A percentile compares a stretch with the other conserved stretches of the same genome.
phyloP scores from a whole-genome alignment of 208 protist species.

The Leishmania tropica region DNA sequence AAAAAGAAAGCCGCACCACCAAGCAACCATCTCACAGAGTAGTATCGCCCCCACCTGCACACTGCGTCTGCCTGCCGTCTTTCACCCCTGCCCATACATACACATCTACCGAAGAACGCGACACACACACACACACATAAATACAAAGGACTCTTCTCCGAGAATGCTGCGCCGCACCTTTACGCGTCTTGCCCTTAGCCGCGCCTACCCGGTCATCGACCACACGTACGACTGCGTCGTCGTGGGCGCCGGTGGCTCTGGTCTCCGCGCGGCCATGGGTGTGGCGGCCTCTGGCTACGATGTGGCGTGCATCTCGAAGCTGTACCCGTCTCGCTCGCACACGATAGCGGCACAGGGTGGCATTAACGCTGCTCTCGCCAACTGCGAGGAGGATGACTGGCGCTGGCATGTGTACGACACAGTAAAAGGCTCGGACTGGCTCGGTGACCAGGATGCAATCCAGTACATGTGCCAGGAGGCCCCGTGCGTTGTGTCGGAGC shows the following conservation, averaged over 20 bases:
- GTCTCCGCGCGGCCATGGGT: slow-evolving; percentile 97
- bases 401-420: slow-evolving; percentile 99
- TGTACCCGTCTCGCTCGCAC: slow-evolving; percentile 99
- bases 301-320: slow-evolving; percentile 98
- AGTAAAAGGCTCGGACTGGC: slow-evolving; percentile 99
- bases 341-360: slow-evolving; percentile 99
- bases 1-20: slow-evolving; percentile 1
- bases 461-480: slow-evolving; percentile 99
- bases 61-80: not conserved
- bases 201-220: slow-evolving; percentile 97
- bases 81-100: not conserved
- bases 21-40: not conserved
- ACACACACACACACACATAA: slow-evolving; percentile 9
- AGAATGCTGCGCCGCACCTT: slow-evolving; percentile 77
- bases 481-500: slow-evolving; percentile 92
- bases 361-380: slow-evolving; percentile 99
- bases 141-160: not conserved
- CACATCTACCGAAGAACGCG: not conserved
- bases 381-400: slow-evolving; percentile 99
- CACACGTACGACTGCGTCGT: slow-evolving; percentile 99
- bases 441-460: slow-evolving; percentile 99
- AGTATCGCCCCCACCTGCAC: not conserved
- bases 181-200: slow-evolving; percentile 56
- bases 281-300: slow-evolving; percentile 98
- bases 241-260: slow-evolving; percentile 99